These are phyloP conservation scores for Pyrrhoderma noxium DNA, from an alignment of 1,284 basidiomycete species.

Conservation along the genomic window DNA sequence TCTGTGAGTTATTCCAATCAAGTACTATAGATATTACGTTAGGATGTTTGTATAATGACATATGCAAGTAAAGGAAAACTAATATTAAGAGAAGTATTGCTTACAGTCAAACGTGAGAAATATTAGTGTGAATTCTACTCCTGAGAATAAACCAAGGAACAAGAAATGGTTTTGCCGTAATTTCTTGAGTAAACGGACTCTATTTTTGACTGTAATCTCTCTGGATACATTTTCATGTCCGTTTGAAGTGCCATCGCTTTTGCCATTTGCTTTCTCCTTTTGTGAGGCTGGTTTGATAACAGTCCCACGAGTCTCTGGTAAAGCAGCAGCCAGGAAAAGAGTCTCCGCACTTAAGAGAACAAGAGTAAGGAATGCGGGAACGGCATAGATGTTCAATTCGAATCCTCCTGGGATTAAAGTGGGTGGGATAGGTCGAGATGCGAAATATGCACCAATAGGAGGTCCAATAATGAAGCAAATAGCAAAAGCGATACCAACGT, in stretches of 20 bases:
- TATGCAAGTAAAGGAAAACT: conserved; percentile 1
- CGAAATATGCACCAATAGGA: conserved; percentile 79
- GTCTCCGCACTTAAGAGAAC: conserved; percentile 66
- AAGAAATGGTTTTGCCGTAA: conserved; percentile 69
- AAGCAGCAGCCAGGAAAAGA: conserved; percentile 58
- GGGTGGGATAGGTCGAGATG: conserved; percentile 56
- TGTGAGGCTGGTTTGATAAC: conserved; percentile 24
- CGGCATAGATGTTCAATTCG: conserved; percentile 78
- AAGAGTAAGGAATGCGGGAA: conserved; percentile 73
- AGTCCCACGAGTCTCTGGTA: conserved; percentile 70
- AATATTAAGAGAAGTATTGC: conserved; percentile 26
- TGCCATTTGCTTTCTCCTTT: conserved; percentile 21
- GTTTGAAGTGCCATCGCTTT: conserved; percentile 16
- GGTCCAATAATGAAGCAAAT: conserved; percentile 86
- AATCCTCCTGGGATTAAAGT: conserved; percentile 51
- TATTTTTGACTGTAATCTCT: conserved; percentile 37
- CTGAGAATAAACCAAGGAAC: conserved; percentile 84
- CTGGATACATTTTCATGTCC: conserved; percentile 16
- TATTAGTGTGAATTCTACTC: conserved; percentile 87
- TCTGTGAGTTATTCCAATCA: conserved; percentile 84
- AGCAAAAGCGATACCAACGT: conserved; percentile 90
- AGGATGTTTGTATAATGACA: not conserved
- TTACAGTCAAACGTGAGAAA: conserved; percentile 83
- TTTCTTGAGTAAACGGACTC: conserved; percentile 43
- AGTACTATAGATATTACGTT: conserved; percentile 45